phyloP scores from a whole-genome alignment of 345 rosid genomes.

The Eucalyptus marginata region DNA sequence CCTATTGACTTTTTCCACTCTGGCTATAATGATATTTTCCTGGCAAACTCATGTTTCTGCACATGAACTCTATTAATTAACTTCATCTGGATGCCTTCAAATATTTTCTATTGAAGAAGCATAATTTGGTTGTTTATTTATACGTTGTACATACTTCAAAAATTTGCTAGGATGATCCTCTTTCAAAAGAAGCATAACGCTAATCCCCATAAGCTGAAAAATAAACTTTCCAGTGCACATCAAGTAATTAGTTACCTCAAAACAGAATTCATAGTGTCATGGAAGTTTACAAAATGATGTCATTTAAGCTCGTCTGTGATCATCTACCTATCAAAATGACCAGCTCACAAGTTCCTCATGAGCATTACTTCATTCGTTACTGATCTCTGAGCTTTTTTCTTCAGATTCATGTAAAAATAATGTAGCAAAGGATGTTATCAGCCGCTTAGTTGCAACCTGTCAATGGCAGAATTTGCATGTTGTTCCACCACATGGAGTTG shows the following conservation, averaged over 20 bases:
- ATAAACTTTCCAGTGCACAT: neutral
- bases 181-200: neutral
- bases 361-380: neutral
- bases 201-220: neutral
- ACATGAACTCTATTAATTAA: neutral
- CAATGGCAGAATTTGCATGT: conserved; percentile 61
- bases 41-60: neutral
- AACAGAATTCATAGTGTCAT: neutral
- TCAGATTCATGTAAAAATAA: conserved; percentile 51
- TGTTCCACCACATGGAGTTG: conserved; percentile 53
- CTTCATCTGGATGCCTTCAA: neutral
- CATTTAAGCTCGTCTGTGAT: neutral
- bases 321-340: neutral
- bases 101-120: neutral
- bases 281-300: neutral
- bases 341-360: neutral
- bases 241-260: neutral
- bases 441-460: conserved; percentile 22
- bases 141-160: neutral
- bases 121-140: neutral
- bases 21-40: neutral
- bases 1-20: neutral
- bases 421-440: conserved; percentile 35
- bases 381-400: neutral
- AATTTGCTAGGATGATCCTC: neutral